These are phyloP conservation scores for Fusarium pilosicola DNA, from an alignment of 2,329 filamentous ascomycete genomes.

Conservation along the genomic window DNA sequence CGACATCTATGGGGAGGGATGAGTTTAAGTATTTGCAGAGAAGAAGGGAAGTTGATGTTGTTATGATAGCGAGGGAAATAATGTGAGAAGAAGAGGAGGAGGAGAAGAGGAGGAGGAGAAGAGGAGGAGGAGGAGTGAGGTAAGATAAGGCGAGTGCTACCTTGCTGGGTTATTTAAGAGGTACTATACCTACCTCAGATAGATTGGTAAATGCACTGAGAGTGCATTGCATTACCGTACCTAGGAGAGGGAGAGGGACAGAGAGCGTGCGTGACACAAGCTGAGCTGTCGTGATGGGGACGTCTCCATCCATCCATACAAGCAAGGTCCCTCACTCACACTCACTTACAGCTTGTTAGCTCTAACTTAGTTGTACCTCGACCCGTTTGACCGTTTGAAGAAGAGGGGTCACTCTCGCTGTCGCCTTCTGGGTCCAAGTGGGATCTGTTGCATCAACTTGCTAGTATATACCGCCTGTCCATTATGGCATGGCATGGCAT, in stretches of 20 bases:
- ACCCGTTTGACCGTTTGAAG: slow-evolving; percentile 1
- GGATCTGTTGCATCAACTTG: background rate
- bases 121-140: background rate
- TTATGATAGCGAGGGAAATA: slow-evolving; percentile 2
- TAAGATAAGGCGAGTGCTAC: slow-evolving; percentile 25
- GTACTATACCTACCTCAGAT: slow-evolving; percentile 5
- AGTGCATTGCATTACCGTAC: background rate
- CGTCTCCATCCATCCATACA: background rate
- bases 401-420: background rate
- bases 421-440: background rate
- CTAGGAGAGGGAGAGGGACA: background rate
- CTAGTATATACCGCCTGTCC: slow-evolving; percentile 1
- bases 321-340: background rate
- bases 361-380: background rate
- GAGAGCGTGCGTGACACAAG: slow-evolving; percentile 1
- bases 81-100: background rate
- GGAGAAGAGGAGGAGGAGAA: background rate
- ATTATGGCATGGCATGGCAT: background rate
- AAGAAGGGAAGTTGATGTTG: background rate
- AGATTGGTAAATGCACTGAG: background rate
- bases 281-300: slow-evolving; percentile 2
- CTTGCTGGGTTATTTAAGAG: slow-evolving; percentile 6
- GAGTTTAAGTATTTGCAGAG: slow-evolving; percentile 13
- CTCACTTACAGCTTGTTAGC: background rate
- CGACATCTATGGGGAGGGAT: background rate